Evolutionary conservation across 257 asterid species (phyloP), one percentile per base, ranked within the genome.

Genomic region (Gentiana straminea): DNA sequence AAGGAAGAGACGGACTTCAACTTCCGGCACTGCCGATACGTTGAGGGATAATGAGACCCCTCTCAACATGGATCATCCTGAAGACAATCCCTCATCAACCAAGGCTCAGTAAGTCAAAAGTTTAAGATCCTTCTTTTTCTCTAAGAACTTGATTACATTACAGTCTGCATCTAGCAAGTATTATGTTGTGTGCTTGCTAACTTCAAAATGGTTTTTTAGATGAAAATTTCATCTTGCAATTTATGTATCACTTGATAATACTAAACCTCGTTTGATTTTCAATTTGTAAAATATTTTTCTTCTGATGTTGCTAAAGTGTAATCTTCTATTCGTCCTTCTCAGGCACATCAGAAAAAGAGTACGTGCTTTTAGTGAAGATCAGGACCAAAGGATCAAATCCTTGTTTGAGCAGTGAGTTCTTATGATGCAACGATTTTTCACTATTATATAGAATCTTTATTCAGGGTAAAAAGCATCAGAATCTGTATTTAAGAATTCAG

Each of bases 341-440:
- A 90, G 96, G 85, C 81, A 79, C 72, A 75, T 79, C 41, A 80
- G 88, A 71, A 91, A 81, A 81, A 76, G 95, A 76, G 84, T 74
- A 66, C 75, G 60, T 6, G 88, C 88, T 51, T 77, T 87, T 77
- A 87, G 81, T 73, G 77, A 55, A 50, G 87, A 78, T 71, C 84
- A 88, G 70, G 97, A 87, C 72, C 81, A 75, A 81, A 77, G 71
- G 80, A 81, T 91, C 41, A 87, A 75, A 80, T 88, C 79, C 13
- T 77, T 87, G 70, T 91, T 79, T 68, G 79, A 75, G 72, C 93
- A 87, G 98, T 91, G 75, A 84, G 97, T 81, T 64, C 55, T 67
- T 47, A 52, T 49, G 43, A 71, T 68, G 34, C 24, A 54, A 35
- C 53, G 38, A 37, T 37, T 54, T 66, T 44, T 12, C 47, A 3